Base-by-base conservation (phyloP, 176 grass and related monocot species). In the Hordeum marinum region DNA sequence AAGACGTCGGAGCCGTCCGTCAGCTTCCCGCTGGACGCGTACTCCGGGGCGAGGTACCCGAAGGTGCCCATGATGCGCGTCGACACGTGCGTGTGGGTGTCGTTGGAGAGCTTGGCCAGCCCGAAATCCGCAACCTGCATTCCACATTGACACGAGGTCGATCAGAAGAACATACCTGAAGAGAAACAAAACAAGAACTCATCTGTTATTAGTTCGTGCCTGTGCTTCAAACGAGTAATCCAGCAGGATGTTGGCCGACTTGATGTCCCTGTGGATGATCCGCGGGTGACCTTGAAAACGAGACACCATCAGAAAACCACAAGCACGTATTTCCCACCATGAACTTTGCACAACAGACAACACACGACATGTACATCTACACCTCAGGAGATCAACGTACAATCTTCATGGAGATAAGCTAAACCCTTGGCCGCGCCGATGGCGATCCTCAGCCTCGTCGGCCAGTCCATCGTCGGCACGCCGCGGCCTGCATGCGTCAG, bases 181-280 rank as follows among this genome's bases (percentile, higher is more conserved):
- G 48, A 52, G 15, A 18, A 6, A 52, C 14, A 52, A 7, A 52
- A 52, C 17, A 52, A 34, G 14, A 52, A 52, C 15, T 52, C 48
- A 2, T 52, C 48, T 52, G 48, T 7, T 52, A 14, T 15, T 18
- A 7, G 46, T 15, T 17, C 48, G 14, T 52, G 48, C 95, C 95
- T 97, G 95, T 82, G 95, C 88, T 68, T 97, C 92, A 61, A 94
- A 97, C 12, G 90, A 85, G 79, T 91, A 92, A 65, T 97, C 95
- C 11, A 97, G 45, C 64, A 97, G 88, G 84, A 97, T 97, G 37
- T 97, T 97, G 11, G 95, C 88, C 10, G 90, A 90, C 80, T 94
- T 97, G 86, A 94, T 97, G 78, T 97, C 95, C 72, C 92, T 90
- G 68, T 97, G 95, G 67, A 97, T 97, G 75, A 97, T 93, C 79